Base-by-base conservation (phyloP, 805 yeast species). In the Millerozyma acaciae region DNA sequence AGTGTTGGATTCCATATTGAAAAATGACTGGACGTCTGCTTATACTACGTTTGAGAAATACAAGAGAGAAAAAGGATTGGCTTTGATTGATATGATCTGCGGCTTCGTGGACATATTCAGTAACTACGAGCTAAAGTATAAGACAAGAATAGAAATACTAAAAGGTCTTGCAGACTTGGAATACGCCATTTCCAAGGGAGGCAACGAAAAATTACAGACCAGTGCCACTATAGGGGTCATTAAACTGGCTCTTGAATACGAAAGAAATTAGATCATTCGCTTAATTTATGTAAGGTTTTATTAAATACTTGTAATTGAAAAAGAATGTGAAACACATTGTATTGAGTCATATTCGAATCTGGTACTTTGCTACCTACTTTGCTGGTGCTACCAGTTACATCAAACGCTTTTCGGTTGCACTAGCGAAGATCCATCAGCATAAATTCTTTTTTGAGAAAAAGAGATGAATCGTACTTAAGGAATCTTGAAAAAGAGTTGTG, bases 191-290 rank as follows among this genome's bases (percentile, higher is more conserved):
- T 78, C 95, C 12, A 80, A 78, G 54, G 99, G 98, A 7, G 97
- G 97, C 2, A 84, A 80, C 51, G 96, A 89, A 39, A 84, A 80
- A 55, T 75, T 93, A 20, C 97, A 90, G 52, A 75, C 86, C 27
- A 84, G 93, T 50, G 97, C 96, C 2, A 79, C 84, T 34, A 81
- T 93, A 35, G 96, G 96, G 0, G 86, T 81, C 5, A 77, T 93
- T 21, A 89, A 88, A 56, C 62, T 62, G 10, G 80, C 85, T 0
- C 57, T 81, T 60, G 83, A 77, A 43, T 31, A 34, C 31, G 47
- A 48, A 38, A 28, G 16, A 8, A 26, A 28, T 12, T 28, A 20
- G 24, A 20, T 15, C 12, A 10, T 8, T 10, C 22, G 22, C 8
- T 8, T 8, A 20, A 10, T 8, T 20, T 20, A 20, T 20, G 22